Conservation (phyloP, 257 asterid species). For the Rauvolfia tetraphylla region DNA sequence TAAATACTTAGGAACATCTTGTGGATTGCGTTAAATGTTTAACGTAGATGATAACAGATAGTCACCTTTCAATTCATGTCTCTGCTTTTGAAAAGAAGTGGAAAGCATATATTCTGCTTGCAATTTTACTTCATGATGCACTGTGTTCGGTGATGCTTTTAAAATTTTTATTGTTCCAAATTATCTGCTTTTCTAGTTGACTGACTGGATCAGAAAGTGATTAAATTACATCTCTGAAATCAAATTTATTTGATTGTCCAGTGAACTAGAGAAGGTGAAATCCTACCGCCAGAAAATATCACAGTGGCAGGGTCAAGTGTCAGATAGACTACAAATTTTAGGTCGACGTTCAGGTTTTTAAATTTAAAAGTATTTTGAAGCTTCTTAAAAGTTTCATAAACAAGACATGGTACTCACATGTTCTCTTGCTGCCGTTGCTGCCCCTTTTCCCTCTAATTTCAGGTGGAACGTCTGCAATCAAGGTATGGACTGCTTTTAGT, state of each 20-base stretch:
- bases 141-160: not conserved
- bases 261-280: slow-evolving; percentile 92
- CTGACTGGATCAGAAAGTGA: not conserved
- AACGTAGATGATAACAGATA: not conserved
- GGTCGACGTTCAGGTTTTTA: slow-evolving; percentile 65
- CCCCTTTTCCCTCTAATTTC: slow-evolving; percentile 21
- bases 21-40: not conserved
- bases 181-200: not conserved
- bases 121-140: not conserved
- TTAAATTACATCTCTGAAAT: slow-evolving; percentile 18
- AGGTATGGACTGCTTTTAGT: slow-evolving; percentile 70
- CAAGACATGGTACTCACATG: not conserved
- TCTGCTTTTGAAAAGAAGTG: not conserved
- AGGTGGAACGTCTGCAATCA: slow-evolving; percentile 62
- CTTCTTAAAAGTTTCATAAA: not conserved
- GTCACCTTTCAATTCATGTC: not conserved
- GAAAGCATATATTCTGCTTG: not conserved
- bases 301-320: slow-evolving; percentile 81
- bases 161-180: not conserved
- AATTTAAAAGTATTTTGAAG: slow-evolving; percentile 1
- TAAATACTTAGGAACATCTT: not conserved
- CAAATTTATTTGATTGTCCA: slow-evolving; percentile 28
- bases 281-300: slow-evolving; percentile 73
- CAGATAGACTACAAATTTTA: slow-evolving; percentile 73
- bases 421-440: not conserved